Base-by-base conservation (phyloP, 441 rosid species). In the Pelargonium citronellum region DNA sequence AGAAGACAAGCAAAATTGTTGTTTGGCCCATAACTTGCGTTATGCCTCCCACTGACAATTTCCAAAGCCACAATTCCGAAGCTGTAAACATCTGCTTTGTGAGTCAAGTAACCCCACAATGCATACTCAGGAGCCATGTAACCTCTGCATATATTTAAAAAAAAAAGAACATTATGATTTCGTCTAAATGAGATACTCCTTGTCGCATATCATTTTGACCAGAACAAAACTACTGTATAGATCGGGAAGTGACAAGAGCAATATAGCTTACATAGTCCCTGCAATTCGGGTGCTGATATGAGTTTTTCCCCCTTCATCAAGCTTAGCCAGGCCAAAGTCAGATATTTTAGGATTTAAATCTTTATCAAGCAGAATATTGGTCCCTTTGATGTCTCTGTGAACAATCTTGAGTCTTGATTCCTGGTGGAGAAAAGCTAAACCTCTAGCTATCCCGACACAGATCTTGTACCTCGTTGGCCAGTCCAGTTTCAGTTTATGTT, bases 61-160 rank as follows among this genome's bases (percentile, higher is more conserved):
- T 88, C 93, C 75, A 86, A 70, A 12, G 78, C 81, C 65, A 88
- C 81, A 34, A 88, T 79, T 16, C 93, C 93, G 16, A 80, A 87
- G 67, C 93, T 88, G 67, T 88, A 88, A 12, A 88, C 89, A 80
- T 88, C 91, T 58, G 85, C 93, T 79, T 87, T 88, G 79, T 79
- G 72, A 62, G 84, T 79, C 71, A 88, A 74, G 75, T 87, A 74
- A 34, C 93, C 93, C 85, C 90, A 80, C 43, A 88, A 66, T 27
- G 91, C 93, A 46, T 88, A 88, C 71, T 88, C 93, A 1, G 93
- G 93, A 53, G 93, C 93, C 91, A 88, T 85, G 47, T 88, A 88
- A 73, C 93, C 93, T 75, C 93, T 88, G 83, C 79, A 81, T 8
- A 73, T 72, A 10, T 68, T n/a, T n/a, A n/a, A n/a, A n/a, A n/a